Base-by-base conservation (phyloP, 495 filamentous ascomycete species). In the Penicillium lagena region DNA sequence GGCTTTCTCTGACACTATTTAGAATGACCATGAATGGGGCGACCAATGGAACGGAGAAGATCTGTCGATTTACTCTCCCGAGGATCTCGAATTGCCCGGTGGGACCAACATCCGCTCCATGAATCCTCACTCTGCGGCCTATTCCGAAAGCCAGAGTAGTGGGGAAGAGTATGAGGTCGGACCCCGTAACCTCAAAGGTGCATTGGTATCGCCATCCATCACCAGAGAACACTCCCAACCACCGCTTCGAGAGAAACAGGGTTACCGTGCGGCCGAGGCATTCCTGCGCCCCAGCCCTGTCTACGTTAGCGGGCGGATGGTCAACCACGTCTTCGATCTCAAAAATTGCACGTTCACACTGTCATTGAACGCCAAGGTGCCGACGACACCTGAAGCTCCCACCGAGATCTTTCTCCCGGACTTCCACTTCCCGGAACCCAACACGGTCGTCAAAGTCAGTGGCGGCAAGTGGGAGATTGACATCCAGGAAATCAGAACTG, bases 11-110 rank as follows among this genome's bases (percentile, higher is more conserved):
- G 9, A 51, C 32, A 45, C 38, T 36, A 37, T 46, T 7, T 35
- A 86, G 75, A 98, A 96, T 60, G 82, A 83, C 43, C 93, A 98
- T 52, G 72, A 85, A 56, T 86, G 86, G 72, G 94, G 93, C 30
- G 93, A 98, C 56, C 81, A 88, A 36, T 98, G 93, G 93, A 97
- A 98, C 49, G 93, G 93, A 28, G 93, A 98, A 54, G 93, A 98
- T 66, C 70, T 98, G 12, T 95, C 89, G 7, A 94, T 98, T 30
- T 86, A 79, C 56, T 95, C 88, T 0, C 47, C 73, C 3, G 90
- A 98, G 51, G 93, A 98, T 57, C 77, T 77, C 15, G 75, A 81
- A 17, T 71, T 95, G 1, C 75, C 60, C 66, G 71, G 47, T 58
- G 67, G 52, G 14, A 55, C 7, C 17, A 29, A 43, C 5, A 32